A percentile compares a stretch with the other conserved stretches of the same genome.
phyloP scores from a whole-genome alignment of 768 basidiomycete genomes.

The Pleurotus salmoneostramineus region DNA sequence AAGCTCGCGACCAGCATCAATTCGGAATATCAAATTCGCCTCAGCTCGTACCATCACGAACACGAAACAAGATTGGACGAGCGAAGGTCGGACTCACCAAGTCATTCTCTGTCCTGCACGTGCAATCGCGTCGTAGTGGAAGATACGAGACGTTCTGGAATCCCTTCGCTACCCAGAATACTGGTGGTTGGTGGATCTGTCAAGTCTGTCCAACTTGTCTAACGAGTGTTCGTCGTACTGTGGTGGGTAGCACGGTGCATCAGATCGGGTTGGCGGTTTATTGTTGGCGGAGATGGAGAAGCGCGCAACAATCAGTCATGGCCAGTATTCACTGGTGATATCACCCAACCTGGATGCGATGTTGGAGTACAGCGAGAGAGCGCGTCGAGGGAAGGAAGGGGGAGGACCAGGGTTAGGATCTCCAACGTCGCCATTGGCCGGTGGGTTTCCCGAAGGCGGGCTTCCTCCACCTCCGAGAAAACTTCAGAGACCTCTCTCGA shows the following conservation, averaged over 20 bases:
- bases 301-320: neutral
- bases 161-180: too few species aligned
- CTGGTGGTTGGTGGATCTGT: too few species aligned
- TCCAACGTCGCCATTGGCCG: conserved; percentile 1
- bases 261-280: too few species aligned
- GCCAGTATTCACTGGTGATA: conserved; percentile 36
- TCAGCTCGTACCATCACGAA: neutral
- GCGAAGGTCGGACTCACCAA: too few species aligned
- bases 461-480: conserved; percentile 4
- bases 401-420: conserved; percentile 8
- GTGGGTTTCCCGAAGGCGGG: conserved; percentile 3
- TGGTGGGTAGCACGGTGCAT: too few species aligned
- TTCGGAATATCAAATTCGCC: neutral
- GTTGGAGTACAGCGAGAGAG: conserved; percentile 52
- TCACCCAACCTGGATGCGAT: conserved; percentile 59
- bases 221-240: too few species aligned
- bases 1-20: neutral
- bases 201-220: too few species aligned
- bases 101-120: too few species aligned
- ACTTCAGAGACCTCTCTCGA: neutral
- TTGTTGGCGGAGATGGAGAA: neutral
- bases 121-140: too few species aligned
- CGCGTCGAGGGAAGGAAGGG: conserved; percentile 21
- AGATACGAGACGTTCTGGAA: too few species aligned
- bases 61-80: too few species aligned